phyloP scores from a whole-genome alignment of 2,329 filamentous ascomycete species.

The Colletotrichum trifolii region DNA sequence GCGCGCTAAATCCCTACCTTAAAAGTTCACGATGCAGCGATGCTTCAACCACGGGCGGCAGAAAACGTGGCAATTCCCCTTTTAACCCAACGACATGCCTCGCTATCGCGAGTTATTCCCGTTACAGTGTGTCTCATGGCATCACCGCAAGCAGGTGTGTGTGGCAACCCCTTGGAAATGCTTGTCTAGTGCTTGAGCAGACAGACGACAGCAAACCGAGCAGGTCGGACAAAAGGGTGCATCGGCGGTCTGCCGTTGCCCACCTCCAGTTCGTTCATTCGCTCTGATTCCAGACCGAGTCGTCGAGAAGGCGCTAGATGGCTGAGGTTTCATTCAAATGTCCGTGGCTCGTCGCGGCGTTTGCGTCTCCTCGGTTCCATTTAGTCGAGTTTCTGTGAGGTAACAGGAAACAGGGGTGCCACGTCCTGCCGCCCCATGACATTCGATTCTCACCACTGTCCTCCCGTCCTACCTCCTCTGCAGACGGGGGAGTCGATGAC shows the following conservation, averaged over 20 bases:
- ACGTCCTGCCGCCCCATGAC: not conserved
- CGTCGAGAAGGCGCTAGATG: constrained; percentile 1
- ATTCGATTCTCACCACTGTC: not conserved
- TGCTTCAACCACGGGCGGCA: constrained; percentile 20
- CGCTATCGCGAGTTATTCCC: not conserved
- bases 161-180: not conserved
- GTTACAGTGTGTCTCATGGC: not conserved
- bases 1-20: constrained; percentile 31
- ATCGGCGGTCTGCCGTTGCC: constrained; percentile 4
- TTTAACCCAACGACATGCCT: constrained; percentile 22
- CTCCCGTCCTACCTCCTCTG: not conserved
- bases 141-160: not conserved
- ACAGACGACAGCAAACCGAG: not conserved
- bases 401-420: constrained; percentile 38
- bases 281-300: constrained; percentile 10
- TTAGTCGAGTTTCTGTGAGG: constrained; percentile 42
- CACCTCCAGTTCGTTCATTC: constrained; percentile 11
- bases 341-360: constrained; percentile 3
- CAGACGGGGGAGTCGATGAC: constrained; percentile 26
- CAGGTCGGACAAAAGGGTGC: constrained; percentile 10
- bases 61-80: constrained; percentile 13
- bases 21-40: constrained; percentile 26
- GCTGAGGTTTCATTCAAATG: constrained; percentile 20
- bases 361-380: constrained; percentile 26
- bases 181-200: not conserved